Evolutionary conservation across 352 stramenopile genomes (phyloP).

Genomic region (Globisporangium solare): DNA sequence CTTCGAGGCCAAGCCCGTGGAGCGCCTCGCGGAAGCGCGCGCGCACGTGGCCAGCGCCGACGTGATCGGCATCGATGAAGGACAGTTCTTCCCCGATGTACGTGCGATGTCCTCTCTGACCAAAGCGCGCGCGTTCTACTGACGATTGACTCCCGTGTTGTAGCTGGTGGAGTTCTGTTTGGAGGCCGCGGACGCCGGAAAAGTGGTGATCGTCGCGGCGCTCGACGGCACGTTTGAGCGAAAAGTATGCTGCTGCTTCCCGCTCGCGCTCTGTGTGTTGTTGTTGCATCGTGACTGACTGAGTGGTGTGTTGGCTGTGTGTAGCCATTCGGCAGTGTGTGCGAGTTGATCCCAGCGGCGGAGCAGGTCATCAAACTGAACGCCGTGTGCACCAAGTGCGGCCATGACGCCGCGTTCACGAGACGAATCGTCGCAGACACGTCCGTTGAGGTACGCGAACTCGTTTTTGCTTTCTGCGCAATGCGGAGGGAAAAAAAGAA

Average conservation of each 20-base stretch:
- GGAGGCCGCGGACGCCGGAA: constrained; percentile 58
- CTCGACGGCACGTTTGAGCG: constrained; percentile 75
- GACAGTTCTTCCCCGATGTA: constrained; percentile 84
- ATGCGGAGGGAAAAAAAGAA: no score
- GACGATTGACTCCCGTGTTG: constrained; percentile 5
- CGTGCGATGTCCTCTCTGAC: neutral
- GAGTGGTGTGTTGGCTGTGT: constrained; percentile 3
- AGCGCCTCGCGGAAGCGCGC: constrained; percentile 48
- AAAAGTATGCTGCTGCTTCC: constrained; percentile 26
- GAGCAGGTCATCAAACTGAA: constrained; percentile 84
- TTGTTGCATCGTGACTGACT: no score
- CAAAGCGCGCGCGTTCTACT: neutral
- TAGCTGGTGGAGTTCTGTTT: constrained; percentile 77
- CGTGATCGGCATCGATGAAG: constrained; percentile 85
- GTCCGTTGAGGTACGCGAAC: constrained; percentile 66
- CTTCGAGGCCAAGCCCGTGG: constrained; percentile 58
- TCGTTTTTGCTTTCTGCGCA: no score
- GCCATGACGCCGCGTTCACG: constrained; percentile 73
- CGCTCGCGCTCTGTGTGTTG: no score
- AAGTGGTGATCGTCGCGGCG: constrained; percentile 75
- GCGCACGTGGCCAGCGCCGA: constrained; percentile 60
- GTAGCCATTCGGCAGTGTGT: constrained; percentile 69
- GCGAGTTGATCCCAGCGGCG: constrained; percentile 63
- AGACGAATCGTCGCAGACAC: constrained; percentile 62
- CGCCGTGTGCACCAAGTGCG: constrained; percentile 77